Percentiles rank a stretch among this genome's conserved stretches.
Conservation (phyloP, 140 eudicot species). For the Oenanthe javanica region DNA sequence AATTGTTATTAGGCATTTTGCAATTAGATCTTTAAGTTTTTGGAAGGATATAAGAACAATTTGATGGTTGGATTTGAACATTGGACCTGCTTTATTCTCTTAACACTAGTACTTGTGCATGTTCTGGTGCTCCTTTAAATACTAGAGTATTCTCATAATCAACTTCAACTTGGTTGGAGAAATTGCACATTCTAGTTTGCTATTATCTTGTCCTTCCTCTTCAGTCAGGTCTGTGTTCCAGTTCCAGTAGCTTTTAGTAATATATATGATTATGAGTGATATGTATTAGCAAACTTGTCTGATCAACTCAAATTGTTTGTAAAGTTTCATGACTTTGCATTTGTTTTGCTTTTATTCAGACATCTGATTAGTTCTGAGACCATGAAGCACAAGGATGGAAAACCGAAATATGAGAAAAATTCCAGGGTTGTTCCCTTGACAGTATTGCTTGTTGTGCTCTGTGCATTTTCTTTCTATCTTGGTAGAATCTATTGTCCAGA, state of each 20-base stretch:
- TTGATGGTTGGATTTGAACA: slow-evolving; percentile 16
- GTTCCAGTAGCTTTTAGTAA: background rate
- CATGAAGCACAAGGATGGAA: slow-evolving; percentile 78
- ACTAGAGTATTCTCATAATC: slow-evolving; percentile 14
- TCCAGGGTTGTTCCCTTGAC: slow-evolving; percentile 56
- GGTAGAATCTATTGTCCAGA: slow-evolving; percentile 80
- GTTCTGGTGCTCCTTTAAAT: slow-evolving; percentile 24
- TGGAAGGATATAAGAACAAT: slow-evolving; percentile 22
- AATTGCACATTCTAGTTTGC: background rate
- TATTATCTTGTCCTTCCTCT: background rate
- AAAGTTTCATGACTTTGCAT: background rate
- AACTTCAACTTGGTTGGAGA: background rate
- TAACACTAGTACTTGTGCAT: background rate
- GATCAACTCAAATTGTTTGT: background rate
- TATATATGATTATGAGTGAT: background rate
- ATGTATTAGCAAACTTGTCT: background rate
- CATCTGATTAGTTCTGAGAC: slow-evolving; percentile 20
- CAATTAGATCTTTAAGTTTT: slow-evolving; percentile 37
- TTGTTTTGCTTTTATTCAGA: slow-evolving; percentile 24
- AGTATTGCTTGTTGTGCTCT: slow-evolving; percentile 51
- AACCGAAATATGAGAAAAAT: slow-evolving; percentile 40
- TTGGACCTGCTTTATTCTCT: slow-evolving; percentile 36
- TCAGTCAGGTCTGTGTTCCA: background rate
- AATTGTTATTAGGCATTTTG: slow-evolving; percentile 29
- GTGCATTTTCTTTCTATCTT: slow-evolving; percentile 86